Conservation (phyloP, 2,329 filamentous ascomycete genomes). For the Talaromyces sp. region DNA sequence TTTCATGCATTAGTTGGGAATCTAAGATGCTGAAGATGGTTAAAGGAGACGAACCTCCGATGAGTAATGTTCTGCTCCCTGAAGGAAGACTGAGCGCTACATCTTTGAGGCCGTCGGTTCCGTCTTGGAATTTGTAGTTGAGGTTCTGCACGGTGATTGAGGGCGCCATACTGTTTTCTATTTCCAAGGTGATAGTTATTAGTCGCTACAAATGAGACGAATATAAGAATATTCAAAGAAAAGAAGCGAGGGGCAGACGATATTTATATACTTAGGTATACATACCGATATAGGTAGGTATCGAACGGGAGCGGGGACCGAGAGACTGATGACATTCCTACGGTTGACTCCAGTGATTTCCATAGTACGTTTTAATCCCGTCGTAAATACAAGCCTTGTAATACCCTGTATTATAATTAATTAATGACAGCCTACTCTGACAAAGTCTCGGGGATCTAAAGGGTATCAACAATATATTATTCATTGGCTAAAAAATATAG, state of each 20-base stretch:
- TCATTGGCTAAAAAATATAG: no score
- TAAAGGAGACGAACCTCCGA: slow-evolving; percentile 62
- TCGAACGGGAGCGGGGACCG: slow-evolving; percentile 5
- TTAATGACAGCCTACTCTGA: no score
- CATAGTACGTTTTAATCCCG: no score
- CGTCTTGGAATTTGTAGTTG: slow-evolving; percentile 86
- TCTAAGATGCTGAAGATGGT: not conserved
- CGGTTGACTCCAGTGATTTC: no score
- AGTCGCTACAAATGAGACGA: not conserved
- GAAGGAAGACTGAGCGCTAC: slow-evolving; percentile 75
- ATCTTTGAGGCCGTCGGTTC: slow-evolving; percentile 71
- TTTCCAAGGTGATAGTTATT: not conserved
- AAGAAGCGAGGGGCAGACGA: not conserved
- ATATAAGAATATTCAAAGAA: not conserved
- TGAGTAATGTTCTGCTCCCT: slow-evolving; percentile 81
- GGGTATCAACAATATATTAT: no score
- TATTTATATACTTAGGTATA: not conserved
- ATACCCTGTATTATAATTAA: no score
- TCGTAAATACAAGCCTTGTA: no score
- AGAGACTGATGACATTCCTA: slow-evolving; percentile 18
- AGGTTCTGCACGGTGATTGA: slow-evolving; percentile 73
- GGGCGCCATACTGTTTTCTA: slow-evolving; percentile 39
- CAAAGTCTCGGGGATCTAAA: no score
- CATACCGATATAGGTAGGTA: no score
- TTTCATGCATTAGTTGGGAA: slow-evolving; percentile 31